Conservation (phyloP, 768 basidiomycete species). For the Pleurotus djamor region DNA sequence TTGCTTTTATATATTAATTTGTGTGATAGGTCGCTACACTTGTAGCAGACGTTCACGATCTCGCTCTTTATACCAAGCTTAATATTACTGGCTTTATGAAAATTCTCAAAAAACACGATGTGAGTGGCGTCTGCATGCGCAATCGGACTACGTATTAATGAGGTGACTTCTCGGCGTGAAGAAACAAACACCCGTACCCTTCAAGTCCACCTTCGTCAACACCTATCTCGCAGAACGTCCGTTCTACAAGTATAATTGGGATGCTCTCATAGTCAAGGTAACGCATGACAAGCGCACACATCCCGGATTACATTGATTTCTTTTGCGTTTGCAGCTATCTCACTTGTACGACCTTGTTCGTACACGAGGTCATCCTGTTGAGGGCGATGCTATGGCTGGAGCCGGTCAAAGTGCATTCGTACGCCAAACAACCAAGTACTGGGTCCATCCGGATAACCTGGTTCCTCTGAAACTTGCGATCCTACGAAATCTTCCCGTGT, state of each 20-base stretch:
- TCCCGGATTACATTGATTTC: neutral
- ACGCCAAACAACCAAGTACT: constrained; percentile 98
- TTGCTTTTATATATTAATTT: neutral
- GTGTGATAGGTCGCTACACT: constrained; percentile 62
- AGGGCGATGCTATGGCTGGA: constrained; percentile 92
- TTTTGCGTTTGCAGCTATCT: constrained; percentile 45
- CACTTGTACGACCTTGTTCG: constrained; percentile 94
- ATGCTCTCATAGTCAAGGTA: constrained; percentile 86
- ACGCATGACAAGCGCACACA: neutral
- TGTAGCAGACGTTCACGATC: constrained; percentile 90
- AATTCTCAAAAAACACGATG: constrained; percentile 99
- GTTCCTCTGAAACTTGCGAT: constrained; percentile 93
- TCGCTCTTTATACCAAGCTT: constrained; percentile 91
- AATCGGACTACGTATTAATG: neutral
- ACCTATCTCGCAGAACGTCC: constrained; percentile 92
- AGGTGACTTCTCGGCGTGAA: constrained; percentile 24
- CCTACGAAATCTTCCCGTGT: constrained; percentile 86
- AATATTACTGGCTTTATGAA: constrained; percentile 99
- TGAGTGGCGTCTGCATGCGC: constrained; percentile 27
- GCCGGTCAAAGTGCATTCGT: constrained; percentile 97
- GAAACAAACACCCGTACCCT: constrained; percentile 87
- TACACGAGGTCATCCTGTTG: constrained; percentile 91
- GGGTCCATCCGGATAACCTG: constrained; percentile 97
- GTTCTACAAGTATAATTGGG: constrained; percentile 97
- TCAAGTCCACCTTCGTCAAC: constrained; percentile 88